Evolutionary conservation across 257 asterid genomes (phyloP).

Genomic region (Lycium ferocissimum): DNA sequence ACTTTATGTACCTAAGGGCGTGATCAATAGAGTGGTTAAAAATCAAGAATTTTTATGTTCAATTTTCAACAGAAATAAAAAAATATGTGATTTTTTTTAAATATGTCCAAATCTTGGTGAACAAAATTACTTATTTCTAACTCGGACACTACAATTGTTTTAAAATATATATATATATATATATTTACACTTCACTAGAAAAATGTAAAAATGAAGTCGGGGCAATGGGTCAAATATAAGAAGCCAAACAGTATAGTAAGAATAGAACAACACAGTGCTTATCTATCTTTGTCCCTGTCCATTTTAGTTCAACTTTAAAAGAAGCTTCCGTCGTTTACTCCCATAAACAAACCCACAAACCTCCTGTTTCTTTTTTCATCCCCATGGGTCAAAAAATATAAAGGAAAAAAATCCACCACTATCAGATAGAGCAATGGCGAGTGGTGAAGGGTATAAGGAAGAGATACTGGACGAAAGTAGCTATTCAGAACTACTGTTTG

Average conservation of each 20-base stretch:
- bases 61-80: no score
- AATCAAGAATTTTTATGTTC: no score
- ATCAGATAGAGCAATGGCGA: constrained; percentile 48
- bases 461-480: constrained; percentile 56
- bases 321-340: constrained; percentile 55
- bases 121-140: no score
- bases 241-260: constrained; percentile 21
- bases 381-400: neutral
- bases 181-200: neutral
- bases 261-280: constrained; percentile 39
- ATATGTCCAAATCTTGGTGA: no score
- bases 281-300: constrained; percentile 34
- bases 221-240: neutral
- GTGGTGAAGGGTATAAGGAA: constrained; percentile 46
- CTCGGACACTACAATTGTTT: no score
- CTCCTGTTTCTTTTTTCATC: neutral
- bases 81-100: no score
- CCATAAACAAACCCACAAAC: constrained; percentile 28
- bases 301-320: constrained; percentile 18
- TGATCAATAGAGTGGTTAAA: no score
- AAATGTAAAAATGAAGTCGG: neutral
- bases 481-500: constrained; percentile 72
- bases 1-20: no score
- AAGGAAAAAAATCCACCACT: neutral
- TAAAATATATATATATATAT: no score